phyloP scores from a whole-genome alignment of 1,284 basidiomycete genomes.

The Ceratobasidium sp. region DNA sequence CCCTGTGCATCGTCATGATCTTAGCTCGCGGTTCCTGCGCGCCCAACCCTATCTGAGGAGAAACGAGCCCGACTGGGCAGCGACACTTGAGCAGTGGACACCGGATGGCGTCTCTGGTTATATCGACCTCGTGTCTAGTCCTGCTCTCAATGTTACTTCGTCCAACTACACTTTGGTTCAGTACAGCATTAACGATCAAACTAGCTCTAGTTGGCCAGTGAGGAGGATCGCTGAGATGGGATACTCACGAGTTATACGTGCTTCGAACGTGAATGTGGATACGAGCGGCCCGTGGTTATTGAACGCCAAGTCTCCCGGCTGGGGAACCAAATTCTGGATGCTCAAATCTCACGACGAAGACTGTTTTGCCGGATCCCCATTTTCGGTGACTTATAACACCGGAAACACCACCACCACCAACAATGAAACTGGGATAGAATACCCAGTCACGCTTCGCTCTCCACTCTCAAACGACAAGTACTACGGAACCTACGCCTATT shows the following conservation, averaged over 20 bases:
- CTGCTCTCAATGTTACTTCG: not conserved
- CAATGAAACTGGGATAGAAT: constrained; percentile 10
- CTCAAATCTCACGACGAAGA: constrained; percentile 31
- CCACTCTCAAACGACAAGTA: not conserved
- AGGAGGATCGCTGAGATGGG: constrained; percentile 32
- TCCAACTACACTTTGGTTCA: not conserved
- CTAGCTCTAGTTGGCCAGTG: not conserved
- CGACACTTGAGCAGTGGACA: constrained; percentile 10
- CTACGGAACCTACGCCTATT: constrained; percentile 1
- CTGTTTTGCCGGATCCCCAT: constrained; percentile 13
- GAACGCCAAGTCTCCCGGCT: constrained; percentile 22
- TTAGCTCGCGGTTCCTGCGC: not conserved
- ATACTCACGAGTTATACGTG: not conserved
- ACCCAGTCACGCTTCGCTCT: constrained; percentile 33
- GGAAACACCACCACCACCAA: not conserved
- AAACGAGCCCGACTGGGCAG: not conserved
- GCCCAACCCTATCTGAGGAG: not conserved
- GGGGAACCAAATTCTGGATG: constrained; percentile 34
- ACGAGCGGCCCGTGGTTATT: not conserved
- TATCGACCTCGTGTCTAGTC: constrained; percentile 10
- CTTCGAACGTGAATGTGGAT: not conserved
- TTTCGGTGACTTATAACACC: not conserved
- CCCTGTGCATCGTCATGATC: too few species aligned
- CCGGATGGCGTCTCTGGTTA: constrained; percentile 24
- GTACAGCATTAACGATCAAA: not conserved